Evolutionary conservation across 495 filamentous ascomycete species (phyloP), one percentile per base, ranked within the genome.

Genomic region (Aspergillus campestris): DNA sequence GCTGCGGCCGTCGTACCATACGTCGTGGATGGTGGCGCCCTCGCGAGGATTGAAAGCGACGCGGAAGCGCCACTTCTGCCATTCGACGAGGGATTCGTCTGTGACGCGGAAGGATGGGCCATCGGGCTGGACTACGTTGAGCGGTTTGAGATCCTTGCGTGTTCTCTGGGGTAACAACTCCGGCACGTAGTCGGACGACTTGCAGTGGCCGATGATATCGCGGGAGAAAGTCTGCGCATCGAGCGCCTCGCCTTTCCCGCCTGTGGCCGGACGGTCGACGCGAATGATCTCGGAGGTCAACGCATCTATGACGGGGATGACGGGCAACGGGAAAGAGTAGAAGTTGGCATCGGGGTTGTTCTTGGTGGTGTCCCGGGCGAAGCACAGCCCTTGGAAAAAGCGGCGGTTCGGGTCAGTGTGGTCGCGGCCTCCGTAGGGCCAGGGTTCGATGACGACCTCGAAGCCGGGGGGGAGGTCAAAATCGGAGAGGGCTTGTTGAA

Each of bases 51-150:
- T 86, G 51, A 83, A 86, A 0, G 73, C 79, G 9, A 87, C 73
- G 27, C 81, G 70, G 65, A 86, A 82, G 4, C 71, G 66, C 82
- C 82, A 86, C 50, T 83, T 83, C 60, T 86, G 82, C 82, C 82
- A 86, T 34, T 71, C 68, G 7, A 76, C 67, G 31, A 74, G 63
- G 18, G 73, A 71, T 31, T 78, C 77, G 11, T 71, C 62, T 1
- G 64, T 66, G 13, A 72, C 69, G 7, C 51, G 62, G 67, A 94
- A 94, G 5, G 83, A 87, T 5, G 81, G 80, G 1, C 88, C 88
- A 42, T 91, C 78, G 0, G 87, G 87, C 55, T 94, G 88, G 9
- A 82, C 64, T 0, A 94, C 79, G 30, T 84, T 83, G 48, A 91
- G 64, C 3, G 87, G 86, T 62, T 91, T 92, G 33, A 92, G 62